Evolutionary conservation across 305 asterid species (phyloP).

Genomic region (Fraxinus dipetala): DNA sequence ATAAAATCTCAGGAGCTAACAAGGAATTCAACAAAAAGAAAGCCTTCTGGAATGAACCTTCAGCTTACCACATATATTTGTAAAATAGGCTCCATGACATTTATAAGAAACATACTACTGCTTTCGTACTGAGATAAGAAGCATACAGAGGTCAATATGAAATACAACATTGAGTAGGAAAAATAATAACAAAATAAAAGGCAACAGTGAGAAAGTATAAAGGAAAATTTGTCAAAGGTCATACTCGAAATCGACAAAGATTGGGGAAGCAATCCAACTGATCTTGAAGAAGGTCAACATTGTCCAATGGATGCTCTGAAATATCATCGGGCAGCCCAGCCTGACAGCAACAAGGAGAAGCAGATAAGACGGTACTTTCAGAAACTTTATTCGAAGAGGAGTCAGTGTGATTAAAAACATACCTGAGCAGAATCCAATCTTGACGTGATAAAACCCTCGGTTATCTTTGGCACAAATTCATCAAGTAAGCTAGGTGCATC

Average conservation of each 20-base stretch:
- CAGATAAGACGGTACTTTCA: constrained; percentile 8
- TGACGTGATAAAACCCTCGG: constrained; percentile 88
- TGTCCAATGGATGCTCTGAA: constrained; percentile 92
- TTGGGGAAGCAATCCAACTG: constrained; percentile 92
- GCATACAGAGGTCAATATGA: constrained; percentile 14
- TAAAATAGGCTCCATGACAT: constrained; percentile 78
- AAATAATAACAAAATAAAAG: constrained; percentile 1
- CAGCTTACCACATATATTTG: constrained; percentile 79
- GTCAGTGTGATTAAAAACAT: not conserved
- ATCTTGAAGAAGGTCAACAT: constrained; percentile 96
- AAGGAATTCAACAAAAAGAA: constrained; percentile 13
- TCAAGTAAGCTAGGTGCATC: constrained; percentile 96
- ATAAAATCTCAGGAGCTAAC: constrained; percentile 13
- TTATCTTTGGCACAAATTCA: constrained; percentile 92
- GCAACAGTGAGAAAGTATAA: not conserved
- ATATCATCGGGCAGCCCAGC: constrained; percentile 69
- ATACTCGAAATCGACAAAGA: constrained; percentile 94
- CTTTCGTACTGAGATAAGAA: constrained; percentile 78
- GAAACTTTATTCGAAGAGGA: not conserved
- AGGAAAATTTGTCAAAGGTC: not conserved
- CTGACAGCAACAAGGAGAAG: constrained; percentile 40
- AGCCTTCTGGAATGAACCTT: constrained; percentile 12
- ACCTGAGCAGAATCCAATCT: constrained; percentile 98
- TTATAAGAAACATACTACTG: constrained; percentile 84
- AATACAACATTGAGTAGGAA: constrained; percentile 14